Percentiles rank a stretch among this genome's conserved stretches.
Evolutionary conservation across 768 basidiomycete genomes (phyloP).

Genomic region (Lactifluus pinguis): DNA sequence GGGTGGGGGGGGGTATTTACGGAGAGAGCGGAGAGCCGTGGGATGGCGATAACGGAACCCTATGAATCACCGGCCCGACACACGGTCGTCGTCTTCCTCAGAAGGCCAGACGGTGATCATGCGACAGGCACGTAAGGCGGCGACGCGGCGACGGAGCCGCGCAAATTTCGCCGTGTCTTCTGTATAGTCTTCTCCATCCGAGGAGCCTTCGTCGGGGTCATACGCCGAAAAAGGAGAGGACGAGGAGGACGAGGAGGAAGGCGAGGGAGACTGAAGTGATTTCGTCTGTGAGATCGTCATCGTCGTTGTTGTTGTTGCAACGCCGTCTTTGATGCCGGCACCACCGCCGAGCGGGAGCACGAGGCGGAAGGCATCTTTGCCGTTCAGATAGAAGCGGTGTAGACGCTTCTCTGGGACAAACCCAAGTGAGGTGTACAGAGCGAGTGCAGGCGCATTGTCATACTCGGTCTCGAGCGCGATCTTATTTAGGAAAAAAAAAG

Average conservation of each 20-base stretch:
- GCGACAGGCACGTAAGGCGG: conserved; percentile 13
- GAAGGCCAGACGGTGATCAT: conserved; percentile 19
- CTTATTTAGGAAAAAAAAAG: conserved; percentile 31
- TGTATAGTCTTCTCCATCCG: not conserved
- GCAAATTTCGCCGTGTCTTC: conserved; percentile 9
- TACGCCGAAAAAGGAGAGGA: not conserved
- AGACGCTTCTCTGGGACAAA: conserved; percentile 95
- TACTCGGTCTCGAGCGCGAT: conserved; percentile 93
- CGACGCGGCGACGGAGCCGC: conserved; percentile 13
- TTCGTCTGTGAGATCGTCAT: not conserved
- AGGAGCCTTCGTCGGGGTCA: not conserved
- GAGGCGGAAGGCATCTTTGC: conserved; percentile 89
- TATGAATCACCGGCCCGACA: conserved; percentile 16
- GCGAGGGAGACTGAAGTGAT: not conserved
- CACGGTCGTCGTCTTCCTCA: conserved; percentile 15
- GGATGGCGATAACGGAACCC: no score
- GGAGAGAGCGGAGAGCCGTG: no score
- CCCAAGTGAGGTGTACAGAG: conserved; percentile 84
- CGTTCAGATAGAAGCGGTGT: conserved; percentile 92
- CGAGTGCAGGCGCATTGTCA: conserved; percentile 83
- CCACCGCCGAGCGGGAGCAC: conserved; percentile 52
- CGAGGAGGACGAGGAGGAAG: not conserved
- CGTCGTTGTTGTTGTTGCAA: no score
- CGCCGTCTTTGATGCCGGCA: not conserved
- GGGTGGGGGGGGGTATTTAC: no score